Evolutionary conservation across 116 monocot genomes (phyloP).

Genomic region (Dioscorea cayenensis): DNA sequence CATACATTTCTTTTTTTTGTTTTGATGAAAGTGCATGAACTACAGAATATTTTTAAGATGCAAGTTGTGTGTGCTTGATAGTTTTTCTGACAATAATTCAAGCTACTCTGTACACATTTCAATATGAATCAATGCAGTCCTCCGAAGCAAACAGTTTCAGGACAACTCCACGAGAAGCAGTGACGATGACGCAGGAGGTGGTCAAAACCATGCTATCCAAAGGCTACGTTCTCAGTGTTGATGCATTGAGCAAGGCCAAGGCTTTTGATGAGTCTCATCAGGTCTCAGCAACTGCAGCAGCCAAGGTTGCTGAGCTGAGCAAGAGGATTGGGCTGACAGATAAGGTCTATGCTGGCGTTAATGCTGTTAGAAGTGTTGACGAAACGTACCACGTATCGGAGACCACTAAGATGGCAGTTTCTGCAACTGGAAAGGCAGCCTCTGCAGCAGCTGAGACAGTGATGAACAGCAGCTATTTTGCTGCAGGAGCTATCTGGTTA

Average conservation of each 20-base stretch:
- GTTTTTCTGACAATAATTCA: neutral
- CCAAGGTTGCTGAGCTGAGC: constrained; percentile 65
- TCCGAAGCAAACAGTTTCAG: constrained; percentile 18
- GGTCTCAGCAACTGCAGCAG: constrained; percentile 51
- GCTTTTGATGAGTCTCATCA: constrained; percentile 57
- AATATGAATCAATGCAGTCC: constrained; percentile 13
- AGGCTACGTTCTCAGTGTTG: constrained; percentile 62
- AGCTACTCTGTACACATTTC: neutral
- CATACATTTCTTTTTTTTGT: too few relatives aligned
- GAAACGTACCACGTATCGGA: constrained; percentile 48
- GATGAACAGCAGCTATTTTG: constrained; percentile 72
- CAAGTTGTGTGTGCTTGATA: too few relatives aligned
- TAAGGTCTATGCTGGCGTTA: constrained; percentile 52
- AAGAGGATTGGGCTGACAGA: constrained; percentile 56
- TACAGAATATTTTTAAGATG: too few relatives aligned
- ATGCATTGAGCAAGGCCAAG: constrained; percentile 63
- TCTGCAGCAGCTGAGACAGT: constrained; percentile 29
- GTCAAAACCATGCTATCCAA: constrained; percentile 62
- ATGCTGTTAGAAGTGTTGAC: constrained; percentile 34
- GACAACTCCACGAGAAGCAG: constrained; percentile 47
- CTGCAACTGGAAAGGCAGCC: constrained; percentile 41
- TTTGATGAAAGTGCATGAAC: too few relatives aligned
- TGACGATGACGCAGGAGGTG: constrained; percentile 60
- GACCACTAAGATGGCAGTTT: constrained; percentile 42
- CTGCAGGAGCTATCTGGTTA: constrained; percentile 63